phyloP scores from a whole-genome alignment of 2,329 filamentous ascomycete genomes.

The Paracorniculantispora psalliotae region DNA sequence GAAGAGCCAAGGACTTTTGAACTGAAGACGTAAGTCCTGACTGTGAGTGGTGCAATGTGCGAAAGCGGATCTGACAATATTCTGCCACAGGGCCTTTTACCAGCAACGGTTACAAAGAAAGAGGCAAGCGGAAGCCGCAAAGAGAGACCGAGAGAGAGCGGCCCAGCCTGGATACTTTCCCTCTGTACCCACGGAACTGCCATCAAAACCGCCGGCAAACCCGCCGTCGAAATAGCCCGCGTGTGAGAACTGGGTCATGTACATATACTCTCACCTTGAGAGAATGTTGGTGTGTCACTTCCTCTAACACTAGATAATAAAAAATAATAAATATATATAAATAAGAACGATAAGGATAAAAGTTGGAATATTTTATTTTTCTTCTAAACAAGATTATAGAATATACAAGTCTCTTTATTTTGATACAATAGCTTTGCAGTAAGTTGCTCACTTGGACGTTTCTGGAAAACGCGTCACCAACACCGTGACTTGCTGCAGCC shows the following conservation, averaged over 20 bases:
- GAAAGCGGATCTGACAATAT: neutral
- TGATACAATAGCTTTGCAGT: too few species aligned
- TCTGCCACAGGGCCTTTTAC: conserved; percentile 65
- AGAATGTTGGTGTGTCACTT: too few species aligned
- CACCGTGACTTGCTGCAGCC: too few species aligned
- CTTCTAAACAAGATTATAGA: too few species aligned
- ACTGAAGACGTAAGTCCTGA: conserved; percentile 62
- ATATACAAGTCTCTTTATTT: too few species aligned
- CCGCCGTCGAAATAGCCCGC: conserved; percentile 27
- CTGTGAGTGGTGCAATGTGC: neutral
- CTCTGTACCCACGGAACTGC: conserved; percentile 66
- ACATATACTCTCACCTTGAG: neutral
- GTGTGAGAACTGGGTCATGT: neutral
- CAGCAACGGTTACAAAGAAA: conserved; percentile 78
- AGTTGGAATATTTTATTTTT: too few species aligned
- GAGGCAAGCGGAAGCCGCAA: conserved; percentile 49
- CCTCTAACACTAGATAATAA: too few species aligned
- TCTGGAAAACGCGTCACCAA: too few species aligned
- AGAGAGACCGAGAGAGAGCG: conserved; percentile 73
- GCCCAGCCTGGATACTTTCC: conserved; percentile 78
- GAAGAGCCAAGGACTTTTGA: conserved; percentile 77
- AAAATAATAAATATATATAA: too few species aligned
- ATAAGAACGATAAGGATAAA: too few species aligned
- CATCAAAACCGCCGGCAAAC: conserved; percentile 51
- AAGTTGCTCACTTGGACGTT: too few species aligned